Evolutionary conservation across 345 rosid species (phyloP), one percentile per base, ranked within the genome.

Genomic region (Punica granatum): DNA sequence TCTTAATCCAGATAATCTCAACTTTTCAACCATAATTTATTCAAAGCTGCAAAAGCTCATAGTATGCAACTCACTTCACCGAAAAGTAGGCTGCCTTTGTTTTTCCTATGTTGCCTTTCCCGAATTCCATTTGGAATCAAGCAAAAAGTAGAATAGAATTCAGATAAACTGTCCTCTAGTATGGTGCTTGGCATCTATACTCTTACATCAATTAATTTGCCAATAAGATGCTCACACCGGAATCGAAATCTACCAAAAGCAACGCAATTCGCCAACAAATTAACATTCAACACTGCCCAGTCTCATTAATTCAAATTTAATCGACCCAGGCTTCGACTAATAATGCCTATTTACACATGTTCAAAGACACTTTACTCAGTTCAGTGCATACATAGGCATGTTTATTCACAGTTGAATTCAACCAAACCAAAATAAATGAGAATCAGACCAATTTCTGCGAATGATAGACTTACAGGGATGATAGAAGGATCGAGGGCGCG

Each of bases 401-500:
- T 16, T 46, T 23, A 16, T 46, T 19, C 3, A 46, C 51, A 46
- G 21, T 15, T 46, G 23, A 46, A 46, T 15, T 46, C 51, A 51
- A 51, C 23, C 9, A 7, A 2, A 7, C 28, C 28, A 3, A 51
- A 51, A 51, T n/a, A 14, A 51, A 51, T 51, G 28, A 51, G 11
- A 18, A 51, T 23, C 12, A n/a, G 25, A 18, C 34, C 13, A 25
- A 60, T 48, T 13, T 18, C 19, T n/a, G 42, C 28, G 56, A 43
- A 23, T n/a, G n/a, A n/a, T n/a, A n/a, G 48, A 74, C 90, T 74
- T 48, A 92, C 98, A 46, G 82, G 82, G 48, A 90, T n/a, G 44
- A 81, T 67, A 3, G 87, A 76, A 41, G 97, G 93, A 76, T 92
- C 92, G 35, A 92, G 82, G 32, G 89, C 69, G 33, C 86, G 79